A percentile compares a stretch with the other conserved stretches of the same genome.
Conservation (phyloP, 2,329 filamentous ascomycete species). For the Phaeosphaeriaceae sp. region DNA sequence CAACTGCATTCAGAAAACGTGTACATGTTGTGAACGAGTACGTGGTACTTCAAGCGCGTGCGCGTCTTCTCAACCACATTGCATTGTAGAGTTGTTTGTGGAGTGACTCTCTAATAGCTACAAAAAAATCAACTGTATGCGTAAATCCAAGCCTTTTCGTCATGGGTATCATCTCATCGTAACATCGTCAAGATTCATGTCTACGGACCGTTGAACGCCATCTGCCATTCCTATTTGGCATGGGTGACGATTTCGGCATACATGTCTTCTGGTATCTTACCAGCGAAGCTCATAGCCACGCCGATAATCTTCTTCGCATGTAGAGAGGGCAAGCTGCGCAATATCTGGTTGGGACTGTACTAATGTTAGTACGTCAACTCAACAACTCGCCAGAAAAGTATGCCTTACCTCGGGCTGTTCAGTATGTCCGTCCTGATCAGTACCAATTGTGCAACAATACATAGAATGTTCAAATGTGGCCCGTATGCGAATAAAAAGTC, state of each 20-base stretch:
- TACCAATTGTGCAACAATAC: slow-evolving; percentile 93
- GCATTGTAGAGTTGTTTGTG: not conserved
- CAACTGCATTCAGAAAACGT: not conserved
- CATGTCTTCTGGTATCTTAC: slow-evolving; percentile 87
- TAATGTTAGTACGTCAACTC: not conserved
- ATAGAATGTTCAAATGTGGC: slow-evolving; percentile 91
- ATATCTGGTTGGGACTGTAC: slow-evolving; percentile 79
- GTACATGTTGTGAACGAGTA: not conserved
- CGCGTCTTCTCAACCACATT: not conserved
- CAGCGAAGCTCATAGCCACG: slow-evolving; percentile 83
- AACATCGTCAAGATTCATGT: not conserved
- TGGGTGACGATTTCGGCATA: slow-evolving; percentile 91
- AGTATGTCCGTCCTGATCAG: slow-evolving; percentile 86
- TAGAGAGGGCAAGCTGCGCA: slow-evolving; percentile 85
- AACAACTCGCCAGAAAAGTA: not conserved
- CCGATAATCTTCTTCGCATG: slow-evolving; percentile 85
- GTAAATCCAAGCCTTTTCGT: not conserved
- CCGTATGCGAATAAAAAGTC: slow-evolving; percentile 98
- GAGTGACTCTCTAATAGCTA: not conserved
- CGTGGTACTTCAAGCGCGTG: not conserved
- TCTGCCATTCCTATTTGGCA: slow-evolving; percentile 65
- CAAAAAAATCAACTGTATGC: not conserved
- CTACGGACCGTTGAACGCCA: not conserved
- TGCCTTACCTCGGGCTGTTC: slow-evolving; percentile 76
- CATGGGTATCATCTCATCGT: slow-evolving; percentile 1